phyloP scores from a whole-genome alignment of 2,329 filamentous ascomycete genomes.

The Calonectria hawksworthii region DNA sequence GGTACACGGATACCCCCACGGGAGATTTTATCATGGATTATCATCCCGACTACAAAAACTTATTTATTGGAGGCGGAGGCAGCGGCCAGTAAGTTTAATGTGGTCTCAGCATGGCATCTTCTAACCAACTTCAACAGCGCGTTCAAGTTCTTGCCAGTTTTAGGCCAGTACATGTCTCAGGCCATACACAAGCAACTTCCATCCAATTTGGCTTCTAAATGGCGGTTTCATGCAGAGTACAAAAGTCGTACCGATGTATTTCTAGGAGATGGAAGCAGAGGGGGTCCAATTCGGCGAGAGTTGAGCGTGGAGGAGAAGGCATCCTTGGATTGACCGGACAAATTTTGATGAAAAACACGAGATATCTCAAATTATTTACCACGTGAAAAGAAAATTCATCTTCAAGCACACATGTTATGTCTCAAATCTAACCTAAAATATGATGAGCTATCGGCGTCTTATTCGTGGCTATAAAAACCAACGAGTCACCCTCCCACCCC shows the following conservation, averaged over 20 bases:
- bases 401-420: neutral
- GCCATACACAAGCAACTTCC: neutral
- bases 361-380: no score
- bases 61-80: neutral
- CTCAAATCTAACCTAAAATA: neutral
- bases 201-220: neutral
- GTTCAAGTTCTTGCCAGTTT: neutral
- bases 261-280: neutral
- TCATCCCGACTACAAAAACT: neutral
- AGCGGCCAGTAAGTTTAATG: neutral
- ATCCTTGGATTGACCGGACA: neutral
- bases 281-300: neutral
- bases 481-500: neutral
- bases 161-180: neutral
- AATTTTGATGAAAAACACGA: neutral
- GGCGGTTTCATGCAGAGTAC: neutral
- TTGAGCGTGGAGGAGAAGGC: neutral
- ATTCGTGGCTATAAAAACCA: neutral
- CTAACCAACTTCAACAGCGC: neutral
- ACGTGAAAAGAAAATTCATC: neutral
- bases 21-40: neutral
- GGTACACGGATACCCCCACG: neutral
- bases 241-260: neutral
- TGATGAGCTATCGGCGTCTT: no score
- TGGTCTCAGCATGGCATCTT: neutral